A percentile compares a stretch with the other conserved stretches of the same genome.
phyloP scores from a whole-genome alignment of 2,329 filamentous ascomycete species.

The Fusarium compactum region DNA sequence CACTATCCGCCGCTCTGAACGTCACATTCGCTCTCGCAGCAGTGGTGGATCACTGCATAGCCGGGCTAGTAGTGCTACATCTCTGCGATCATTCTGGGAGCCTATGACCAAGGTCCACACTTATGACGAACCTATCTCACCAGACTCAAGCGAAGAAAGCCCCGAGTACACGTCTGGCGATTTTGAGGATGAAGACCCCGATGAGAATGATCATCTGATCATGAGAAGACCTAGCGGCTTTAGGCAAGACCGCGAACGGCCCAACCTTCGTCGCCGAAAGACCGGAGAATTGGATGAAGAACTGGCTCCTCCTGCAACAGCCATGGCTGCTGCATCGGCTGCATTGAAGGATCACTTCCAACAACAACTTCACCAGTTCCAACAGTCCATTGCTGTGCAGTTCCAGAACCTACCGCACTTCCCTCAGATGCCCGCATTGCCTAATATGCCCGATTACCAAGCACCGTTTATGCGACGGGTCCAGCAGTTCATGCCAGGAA shows the following conservation, averaged over 20 bases:
- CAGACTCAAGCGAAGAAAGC: conserved; percentile 58
- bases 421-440: conserved; percentile 73
- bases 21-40: conserved; percentile 75
- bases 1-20: conserved; percentile 71
- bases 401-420: conserved; percentile 68
- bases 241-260: conserved; percentile 51
- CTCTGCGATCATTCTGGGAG: conserved; percentile 76
- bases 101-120: conserved; percentile 55
- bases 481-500: conserved; percentile 78
- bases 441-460: conserved; percentile 77
- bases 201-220: conserved; percentile 52
- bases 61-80: conserved; percentile 74
- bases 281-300: conserved; percentile 51
- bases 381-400: conserved; percentile 75
- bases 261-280: conserved; percentile 54
- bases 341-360: conserved; percentile 80
- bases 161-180: conserved; percentile 61
- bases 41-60: conserved; percentile 72
- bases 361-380: conserved; percentile 80
- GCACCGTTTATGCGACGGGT: conserved; percentile 78
- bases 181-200: conserved; percentile 57
- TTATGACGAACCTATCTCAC: conserved; percentile 54
- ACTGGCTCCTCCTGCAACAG: conserved; percentile 67
- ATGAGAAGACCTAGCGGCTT: conserved; percentile 52
- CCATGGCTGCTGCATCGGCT: conserved; percentile 75